Evolutionary conservation across 2,329 filamentous ascomycete genomes (phyloP).

Genomic region (Neurospora crassa): DNA sequence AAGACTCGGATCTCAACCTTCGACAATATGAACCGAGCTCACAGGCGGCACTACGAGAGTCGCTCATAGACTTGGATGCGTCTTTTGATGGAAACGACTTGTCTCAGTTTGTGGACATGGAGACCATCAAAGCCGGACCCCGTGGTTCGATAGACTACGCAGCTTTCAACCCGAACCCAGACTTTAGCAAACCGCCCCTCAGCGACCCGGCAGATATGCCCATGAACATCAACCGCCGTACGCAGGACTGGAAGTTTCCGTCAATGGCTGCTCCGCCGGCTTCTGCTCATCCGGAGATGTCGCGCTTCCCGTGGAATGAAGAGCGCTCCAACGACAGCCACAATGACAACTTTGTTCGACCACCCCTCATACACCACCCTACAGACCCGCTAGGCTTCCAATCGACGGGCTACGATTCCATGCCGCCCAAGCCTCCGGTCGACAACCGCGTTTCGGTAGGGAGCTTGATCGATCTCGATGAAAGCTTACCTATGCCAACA

Average conservation of each 20-base stretch:
- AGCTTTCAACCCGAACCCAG: slow-evolving; percentile 34
- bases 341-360: slow-evolving; percentile 23
- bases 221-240: slow-evolving; percentile 30
- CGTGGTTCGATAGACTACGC: slow-evolving; percentile 33
- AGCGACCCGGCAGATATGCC: slow-evolving; percentile 45
- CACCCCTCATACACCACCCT: slow-evolving; percentile 35
- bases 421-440: slow-evolving; percentile 17
- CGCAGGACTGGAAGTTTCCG: slow-evolving; percentile 45
- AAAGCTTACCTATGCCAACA: slow-evolving; percentile 26
- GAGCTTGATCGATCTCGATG: slow-evolving; percentile 28
- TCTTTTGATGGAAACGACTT: slow-evolving; percentile 47
- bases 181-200: slow-evolving; percentile 40
- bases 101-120: slow-evolving; percentile 50
- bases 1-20: slow-evolving; percentile 46
- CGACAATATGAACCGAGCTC: slow-evolving; percentile 35
- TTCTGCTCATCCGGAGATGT: slow-evolving; percentile 38
- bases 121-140: slow-evolving; percentile 46
- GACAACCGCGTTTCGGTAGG: slow-evolving; percentile 27
- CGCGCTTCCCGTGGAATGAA: slow-evolving; percentile 33
- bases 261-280: slow-evolving; percentile 35
- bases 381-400: slow-evolving; percentile 33
- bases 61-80: slow-evolving; percentile 55
- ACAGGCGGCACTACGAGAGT: slow-evolving; percentile 46
- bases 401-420: slow-evolving; percentile 27
- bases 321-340: slow-evolving; percentile 14